Evolutionary conservation across 345 rosid genomes (phyloP), one percentile per base, ranked within the genome.

Genomic region (Corchorus capsularis): DNA sequence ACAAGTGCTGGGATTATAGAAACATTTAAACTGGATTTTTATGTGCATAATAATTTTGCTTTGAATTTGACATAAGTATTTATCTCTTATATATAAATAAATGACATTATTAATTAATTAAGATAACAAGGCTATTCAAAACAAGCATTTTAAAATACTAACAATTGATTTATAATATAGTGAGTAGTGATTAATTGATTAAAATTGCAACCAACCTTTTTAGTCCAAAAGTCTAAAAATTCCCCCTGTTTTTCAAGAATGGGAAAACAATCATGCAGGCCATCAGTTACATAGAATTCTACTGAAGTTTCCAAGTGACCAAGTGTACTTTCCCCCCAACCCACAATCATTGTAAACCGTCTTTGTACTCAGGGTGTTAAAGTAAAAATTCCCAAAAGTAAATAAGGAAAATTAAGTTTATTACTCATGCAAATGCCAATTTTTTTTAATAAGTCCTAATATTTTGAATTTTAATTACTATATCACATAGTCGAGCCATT

Each of bases 1-100:
- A 80, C 78, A 78, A 64, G 17, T 73, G 62, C 55, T 73, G 77
- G 80, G 73, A 78, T 77, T 73, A 57, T 19, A 13, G n/a, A 17
- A 64, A 54, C 81, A 14, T 1, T 19, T 7, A 9, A 20, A 1
- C 17, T 6, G 43, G 43, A 39, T 39, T 39, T 0, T 39, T 14
- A 13, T 53, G 3, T 53, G 55, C 17, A 27, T n/a, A n/a, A n/a
- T n/a, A n/a, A n/a, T 50, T 50, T 50, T 53, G 2, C 8, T 1
- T 45, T 45, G 47, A 45, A 45, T 45, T 45, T 1, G 47, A 45
- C 47, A 45, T 8, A 45, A 45, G 47, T 6, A 41, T 41, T 4
- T 7, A 41, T n/a, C n/a, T n/a, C n/a, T n/a, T n/a, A n/a, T n/a
- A n/a, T 4, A 41, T 7, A 4, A 0, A 41, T 27, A 27, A 27